Evolutionary conservation across 345 rosid genomes (phyloP).

Genomic region (Luvunga scandens): DNA sequence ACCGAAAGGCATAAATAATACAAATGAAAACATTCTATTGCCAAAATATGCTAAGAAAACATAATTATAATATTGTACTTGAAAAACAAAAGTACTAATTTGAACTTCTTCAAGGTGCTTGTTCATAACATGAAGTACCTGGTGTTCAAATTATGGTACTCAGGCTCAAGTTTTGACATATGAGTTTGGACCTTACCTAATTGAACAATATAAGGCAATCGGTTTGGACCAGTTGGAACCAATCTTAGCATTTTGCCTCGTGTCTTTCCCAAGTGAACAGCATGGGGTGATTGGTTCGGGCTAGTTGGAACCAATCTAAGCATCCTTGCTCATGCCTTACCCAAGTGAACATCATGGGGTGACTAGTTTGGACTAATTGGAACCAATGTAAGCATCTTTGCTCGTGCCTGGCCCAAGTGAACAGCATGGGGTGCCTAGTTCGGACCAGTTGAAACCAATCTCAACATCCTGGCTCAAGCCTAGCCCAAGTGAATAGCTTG

Average conservation of each 20-base stretch:
- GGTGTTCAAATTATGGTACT: not conserved
- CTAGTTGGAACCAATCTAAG: too few species aligned
- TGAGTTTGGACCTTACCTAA: not conserved
- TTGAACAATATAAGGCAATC: too few species aligned
- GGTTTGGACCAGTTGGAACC: not conserved
- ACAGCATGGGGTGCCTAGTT: too few species aligned
- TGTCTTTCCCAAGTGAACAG: not conserved
- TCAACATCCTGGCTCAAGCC: too few species aligned
- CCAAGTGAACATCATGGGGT: too few species aligned
- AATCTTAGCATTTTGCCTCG: not conserved
- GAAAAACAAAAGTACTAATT: not conserved
- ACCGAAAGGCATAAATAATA: not conserved
- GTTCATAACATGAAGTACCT: not conserved
- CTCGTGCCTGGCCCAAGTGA: too few species aligned
- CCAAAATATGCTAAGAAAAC: not conserved
- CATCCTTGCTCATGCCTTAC: too few species aligned
- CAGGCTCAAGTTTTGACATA: not conserved
- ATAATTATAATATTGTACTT: not conserved
- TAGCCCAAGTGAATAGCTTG: too few species aligned
- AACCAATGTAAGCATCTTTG: too few species aligned
- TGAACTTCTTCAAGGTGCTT: too few species aligned
- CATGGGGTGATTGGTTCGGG: not conserved
- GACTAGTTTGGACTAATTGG: too few species aligned
- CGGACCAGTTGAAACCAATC: too few species aligned
- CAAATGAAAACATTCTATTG: not conserved